phyloP scores from a whole-genome alignment of 2,329 filamentous ascomycete species.

The Penicillium sp. region DNA sequence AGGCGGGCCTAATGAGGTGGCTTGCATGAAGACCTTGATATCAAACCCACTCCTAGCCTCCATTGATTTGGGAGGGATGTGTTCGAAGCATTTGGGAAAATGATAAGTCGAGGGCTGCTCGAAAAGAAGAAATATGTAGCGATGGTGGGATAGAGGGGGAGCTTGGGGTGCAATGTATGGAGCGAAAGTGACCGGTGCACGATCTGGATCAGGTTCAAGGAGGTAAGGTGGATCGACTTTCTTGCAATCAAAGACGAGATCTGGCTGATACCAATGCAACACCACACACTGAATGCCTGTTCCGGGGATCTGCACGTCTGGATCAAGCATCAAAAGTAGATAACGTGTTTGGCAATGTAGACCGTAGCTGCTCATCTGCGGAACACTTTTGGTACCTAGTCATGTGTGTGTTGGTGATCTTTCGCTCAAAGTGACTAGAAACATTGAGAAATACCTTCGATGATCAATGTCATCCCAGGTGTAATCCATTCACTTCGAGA shows the following conservation, averaged over 20 bases:
- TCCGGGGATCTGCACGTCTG: slow-evolving; percentile 21
- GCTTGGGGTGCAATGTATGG: slow-evolving; percentile 32
- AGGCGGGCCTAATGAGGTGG: slow-evolving; percentile 28
- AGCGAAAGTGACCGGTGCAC: neutral
- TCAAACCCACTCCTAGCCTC: slow-evolving; percentile 35
- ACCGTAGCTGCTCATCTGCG: slow-evolving; percentile 16
- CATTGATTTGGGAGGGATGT: slow-evolving; percentile 28
- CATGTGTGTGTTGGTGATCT: neutral
- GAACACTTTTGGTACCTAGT: neutral
- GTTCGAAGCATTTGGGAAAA: slow-evolving; percentile 30
- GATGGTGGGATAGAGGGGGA: slow-evolving; percentile 25
- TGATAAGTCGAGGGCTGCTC: slow-evolving; percentile 24
- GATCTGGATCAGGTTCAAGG: slow-evolving; percentile 1
- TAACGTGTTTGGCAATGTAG: slow-evolving; percentile 15
- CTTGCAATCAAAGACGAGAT: slow-evolving; percentile 13
- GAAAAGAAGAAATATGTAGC: slow-evolving; percentile 35
- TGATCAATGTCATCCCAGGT: slow-evolving; percentile 17
- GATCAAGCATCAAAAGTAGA: slow-evolving; percentile 25
- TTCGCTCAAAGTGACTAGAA: too few species aligned
- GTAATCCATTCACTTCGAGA: slow-evolving; percentile 11
- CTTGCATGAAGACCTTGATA: slow-evolving; percentile 32
- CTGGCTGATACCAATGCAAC: slow-evolving; percentile 30
- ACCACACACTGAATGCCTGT: slow-evolving; percentile 16
- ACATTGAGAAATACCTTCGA: neutral
- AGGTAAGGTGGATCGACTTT: neutral